A percentile compares a stretch with the other conserved stretches of the same genome.
Evolutionary conservation across 768 basidiomycete genomes (phyloP).

Genomic region (Lenzites betulinus): DNA sequence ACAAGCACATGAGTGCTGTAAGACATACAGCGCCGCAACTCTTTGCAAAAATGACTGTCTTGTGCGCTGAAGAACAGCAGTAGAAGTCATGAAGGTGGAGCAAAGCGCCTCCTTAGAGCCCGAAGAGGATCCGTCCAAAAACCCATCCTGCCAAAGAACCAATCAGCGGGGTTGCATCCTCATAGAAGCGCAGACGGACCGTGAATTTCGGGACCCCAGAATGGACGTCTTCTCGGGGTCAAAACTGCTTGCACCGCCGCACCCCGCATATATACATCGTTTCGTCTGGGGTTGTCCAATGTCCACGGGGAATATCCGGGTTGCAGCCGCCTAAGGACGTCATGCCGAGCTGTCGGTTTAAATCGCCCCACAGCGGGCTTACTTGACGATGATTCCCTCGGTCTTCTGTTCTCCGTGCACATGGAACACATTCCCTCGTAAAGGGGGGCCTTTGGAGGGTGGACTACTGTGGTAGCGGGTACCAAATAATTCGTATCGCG

Average conservation of each 20-base stretch:
- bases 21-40: too few relatives aligned
- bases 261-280: constrained; percentile 13
- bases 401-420: not conserved
- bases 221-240: constrained; percentile 1
- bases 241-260: not conserved
- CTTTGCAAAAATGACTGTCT: too few relatives aligned
- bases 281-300: not conserved
- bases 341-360: constrained; percentile 8
- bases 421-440: not conserved
- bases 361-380: constrained; percentile 3
- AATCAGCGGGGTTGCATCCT: not conserved
- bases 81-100: constrained; percentile 13
- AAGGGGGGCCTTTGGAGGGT: not conserved
- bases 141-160: not conserved
- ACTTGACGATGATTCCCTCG: not conserved
- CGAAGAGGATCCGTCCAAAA: constrained; percentile 10
- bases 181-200: not conserved
- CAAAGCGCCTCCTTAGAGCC: not conserved
- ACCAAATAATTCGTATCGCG: too few relatives aligned
- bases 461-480: not conserved
- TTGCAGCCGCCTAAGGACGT: not conserved
- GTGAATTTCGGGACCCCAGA: not conserved
- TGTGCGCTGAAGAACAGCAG: too few relatives aligned
- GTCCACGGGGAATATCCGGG: constrained; percentile 10
- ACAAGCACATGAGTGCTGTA: constrained; percentile 10